A percentile compares a stretch with the other conserved stretches of the same genome.
Conservation (phyloP, 2,329 filamentous ascomycete species). For the Aspergillus quadricinctus region DNA sequence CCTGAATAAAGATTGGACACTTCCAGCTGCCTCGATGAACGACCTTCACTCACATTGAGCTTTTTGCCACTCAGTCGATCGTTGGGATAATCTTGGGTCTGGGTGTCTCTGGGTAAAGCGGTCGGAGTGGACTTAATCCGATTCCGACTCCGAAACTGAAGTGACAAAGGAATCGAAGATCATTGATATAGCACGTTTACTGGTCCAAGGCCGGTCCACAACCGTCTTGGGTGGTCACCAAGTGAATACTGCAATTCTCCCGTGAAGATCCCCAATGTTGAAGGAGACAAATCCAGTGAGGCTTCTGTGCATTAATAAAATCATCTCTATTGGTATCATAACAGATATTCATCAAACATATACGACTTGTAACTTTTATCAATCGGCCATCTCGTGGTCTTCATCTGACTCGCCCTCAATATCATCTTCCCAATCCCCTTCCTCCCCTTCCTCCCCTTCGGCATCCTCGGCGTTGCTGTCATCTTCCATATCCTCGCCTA, state of each 20-base stretch:
- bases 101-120: conserved; percentile 18
- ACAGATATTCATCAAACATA: conserved; percentile 21
- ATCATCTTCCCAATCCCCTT: conserved; percentile 48
- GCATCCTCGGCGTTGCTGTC: conserved; percentile 55
- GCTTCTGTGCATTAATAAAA: neutral
- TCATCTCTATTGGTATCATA: conserved; percentile 30
- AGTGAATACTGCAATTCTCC: neutral
- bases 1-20: conserved; percentile 28
- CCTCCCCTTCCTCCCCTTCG: conserved; percentile 49
- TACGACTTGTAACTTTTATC: conserved; percentile 28
- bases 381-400: conserved; percentile 53
- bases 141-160: conserved; percentile 14
- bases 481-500: conserved; percentile 57
- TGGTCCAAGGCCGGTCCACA: neutral
- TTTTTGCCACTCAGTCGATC: conserved; percentile 22
- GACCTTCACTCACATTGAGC: conserved; percentile 28
- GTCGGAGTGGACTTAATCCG: conserved; percentile 30
- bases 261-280: neutral
- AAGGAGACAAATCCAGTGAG: neutral
- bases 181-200: neutral
- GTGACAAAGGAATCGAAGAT: neutral
- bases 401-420: conserved; percentile 52
- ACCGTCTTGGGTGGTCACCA: neutral
- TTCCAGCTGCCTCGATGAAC: conserved; percentile 29
- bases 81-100: conserved; percentile 25